Conservation (phyloP, 768 basidiomycete genomes). For the Lactarius psammicola region DNA sequence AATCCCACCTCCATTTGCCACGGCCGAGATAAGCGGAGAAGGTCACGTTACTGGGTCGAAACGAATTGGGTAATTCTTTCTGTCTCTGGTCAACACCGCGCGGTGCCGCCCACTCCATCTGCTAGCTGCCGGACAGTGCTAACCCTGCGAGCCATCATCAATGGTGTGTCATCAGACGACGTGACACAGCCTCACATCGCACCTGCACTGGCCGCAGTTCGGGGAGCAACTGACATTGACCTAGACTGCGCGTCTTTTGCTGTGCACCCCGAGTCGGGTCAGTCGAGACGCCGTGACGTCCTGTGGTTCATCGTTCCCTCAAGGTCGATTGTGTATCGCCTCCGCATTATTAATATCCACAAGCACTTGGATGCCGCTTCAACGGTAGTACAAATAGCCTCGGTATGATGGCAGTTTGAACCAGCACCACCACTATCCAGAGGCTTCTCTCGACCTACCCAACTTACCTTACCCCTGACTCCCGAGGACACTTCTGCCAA, state of each 20-base stretch:
- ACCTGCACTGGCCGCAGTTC: background rate
- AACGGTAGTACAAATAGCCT: constrained; percentile 11
- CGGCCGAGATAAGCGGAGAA: too few relatives aligned
- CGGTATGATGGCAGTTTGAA: background rate
- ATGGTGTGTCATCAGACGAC: background rate
- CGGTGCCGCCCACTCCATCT: background rate
- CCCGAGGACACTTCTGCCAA: background rate
- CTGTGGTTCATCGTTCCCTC: background rate
- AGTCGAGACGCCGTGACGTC: background rate
- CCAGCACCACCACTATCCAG: background rate
- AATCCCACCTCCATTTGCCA: background rate
- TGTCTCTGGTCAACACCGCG: background rate
- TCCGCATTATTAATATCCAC: background rate
- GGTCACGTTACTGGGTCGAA: background rate
- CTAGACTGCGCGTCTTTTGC: background rate
- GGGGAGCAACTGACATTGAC: background rate
- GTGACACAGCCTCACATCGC: background rate
- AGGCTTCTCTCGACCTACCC: background rate
- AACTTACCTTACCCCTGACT: background rate
- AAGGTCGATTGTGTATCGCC: background rate
- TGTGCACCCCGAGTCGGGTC: background rate
- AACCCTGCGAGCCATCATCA: too few relatives aligned
- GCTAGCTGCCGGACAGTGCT: background rate
- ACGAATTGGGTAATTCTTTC: background rate
- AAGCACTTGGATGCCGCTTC: background rate